Conservation (phyloP, 768 basidiomycete genomes). For the Kwoniella sp. region DNA sequence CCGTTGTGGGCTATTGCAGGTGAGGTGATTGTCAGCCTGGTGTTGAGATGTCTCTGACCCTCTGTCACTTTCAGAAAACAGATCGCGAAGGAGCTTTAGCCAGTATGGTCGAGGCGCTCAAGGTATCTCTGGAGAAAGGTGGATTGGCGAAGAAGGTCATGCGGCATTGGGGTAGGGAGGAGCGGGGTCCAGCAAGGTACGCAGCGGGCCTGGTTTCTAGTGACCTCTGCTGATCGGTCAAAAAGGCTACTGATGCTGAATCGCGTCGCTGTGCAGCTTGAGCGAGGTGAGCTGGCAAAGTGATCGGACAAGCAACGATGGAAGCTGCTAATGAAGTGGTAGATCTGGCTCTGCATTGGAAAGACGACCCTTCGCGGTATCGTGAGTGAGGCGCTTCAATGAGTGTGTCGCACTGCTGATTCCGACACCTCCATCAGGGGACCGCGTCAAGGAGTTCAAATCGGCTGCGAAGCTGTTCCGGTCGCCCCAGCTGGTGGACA, state of each 20-base stretch:
- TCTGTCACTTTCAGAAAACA: no score
- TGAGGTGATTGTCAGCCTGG: background rate
- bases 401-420: background rate
- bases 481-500: slow-evolving; percentile 1
- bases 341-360: slow-evolving; percentile 4
- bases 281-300: slow-evolving; percentile 4
- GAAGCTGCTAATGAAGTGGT: background rate
- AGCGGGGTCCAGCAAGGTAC: slow-evolving; percentile 6
- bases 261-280: background rate
- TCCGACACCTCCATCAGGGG: background rate
- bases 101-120: slow-evolving; percentile 12
- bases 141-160: slow-evolving; percentile 6
- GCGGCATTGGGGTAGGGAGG: slow-evolving; percentile 10
- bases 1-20: slow-evolving; percentile 14
- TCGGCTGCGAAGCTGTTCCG: slow-evolving; percentile 11
- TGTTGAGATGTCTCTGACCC: background rate
- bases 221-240: background rate
- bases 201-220: background rate
- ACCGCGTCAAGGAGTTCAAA: slow-evolving; percentile 6
- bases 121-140: slow-evolving; percentile 6
- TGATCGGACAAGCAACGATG: no score
- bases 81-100: slow-evolving; percentile 4
- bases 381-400: background rate
- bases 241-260: background rate
- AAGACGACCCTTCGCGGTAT: slow-evolving; percentile 10